Conservation (phyloP, 352 stramenopile species). For the Paralagenidium karlingii region DNA sequence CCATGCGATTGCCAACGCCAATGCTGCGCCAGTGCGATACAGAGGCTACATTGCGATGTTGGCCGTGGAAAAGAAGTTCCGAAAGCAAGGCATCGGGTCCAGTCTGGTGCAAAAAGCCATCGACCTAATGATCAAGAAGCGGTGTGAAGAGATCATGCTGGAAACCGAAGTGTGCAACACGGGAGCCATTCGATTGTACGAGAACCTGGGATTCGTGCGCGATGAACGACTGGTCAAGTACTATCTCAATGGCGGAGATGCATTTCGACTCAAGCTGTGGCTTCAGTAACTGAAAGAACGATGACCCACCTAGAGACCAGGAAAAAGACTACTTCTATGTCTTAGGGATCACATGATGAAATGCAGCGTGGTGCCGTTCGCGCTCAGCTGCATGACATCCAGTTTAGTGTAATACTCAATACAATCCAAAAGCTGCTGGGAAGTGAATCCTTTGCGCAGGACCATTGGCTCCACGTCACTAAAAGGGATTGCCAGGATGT, state of each 20-base stretch:
- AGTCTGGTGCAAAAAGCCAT: slow-evolving; percentile 80
- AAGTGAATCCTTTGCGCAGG: slow-evolving; percentile 93
- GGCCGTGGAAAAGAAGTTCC: slow-evolving; percentile 83
- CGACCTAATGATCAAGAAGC: slow-evolving; percentile 69
- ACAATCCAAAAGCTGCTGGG: slow-evolving; percentile 89
- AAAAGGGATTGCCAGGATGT: slow-evolving; percentile 64
- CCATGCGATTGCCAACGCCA: slow-evolving; percentile 7
- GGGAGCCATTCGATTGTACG: slow-evolving; percentile 86
- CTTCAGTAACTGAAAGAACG: too few species aligned
- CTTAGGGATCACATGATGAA: slow-evolving; percentile 54
- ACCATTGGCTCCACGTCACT: slow-evolving; percentile 90
- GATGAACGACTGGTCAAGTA: slow-evolving; percentile 90
- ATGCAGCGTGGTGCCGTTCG: slow-evolving; percentile 60
- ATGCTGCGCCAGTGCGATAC: slow-evolving; percentile 15
- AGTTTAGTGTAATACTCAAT: slow-evolving; percentile 91
- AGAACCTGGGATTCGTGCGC: slow-evolving; percentile 89
- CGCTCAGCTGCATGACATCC: slow-evolving; percentile 74
- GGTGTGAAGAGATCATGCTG: slow-evolving; percentile 85
- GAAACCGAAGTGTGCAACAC: slow-evolving; percentile 91
- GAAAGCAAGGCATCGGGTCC: slow-evolving; percentile 86
- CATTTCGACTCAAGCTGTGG: slow-evolving; percentile 89
- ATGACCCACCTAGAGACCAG: too few species aligned
- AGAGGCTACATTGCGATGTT: slow-evolving; percentile 94
- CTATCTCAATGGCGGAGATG: slow-evolving; percentile 92
- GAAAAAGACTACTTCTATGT: too few species aligned